Base-by-base conservation (phyloP, 768 basidiomycete genomes). In the Mycena chlorophos region DNA sequence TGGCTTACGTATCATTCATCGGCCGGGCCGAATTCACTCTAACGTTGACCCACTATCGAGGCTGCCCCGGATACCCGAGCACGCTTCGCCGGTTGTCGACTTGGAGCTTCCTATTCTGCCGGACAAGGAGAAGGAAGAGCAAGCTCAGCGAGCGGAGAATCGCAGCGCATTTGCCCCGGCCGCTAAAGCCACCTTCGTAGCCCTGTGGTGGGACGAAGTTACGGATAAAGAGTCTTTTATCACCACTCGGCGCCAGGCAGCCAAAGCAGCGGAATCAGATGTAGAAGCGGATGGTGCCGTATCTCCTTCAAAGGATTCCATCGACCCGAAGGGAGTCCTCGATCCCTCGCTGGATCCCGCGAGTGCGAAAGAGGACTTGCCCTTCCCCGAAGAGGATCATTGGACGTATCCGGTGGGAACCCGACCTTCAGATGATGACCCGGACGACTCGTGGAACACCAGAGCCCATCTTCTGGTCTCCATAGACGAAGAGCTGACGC, bases 331-430 rank as follows among this genome's bases (percentile, higher is more conserved):
- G 29, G 42, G 22, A 16, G 37, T 12, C 26, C n/a, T n/a, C 20
- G 54, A 49, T 6, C 40, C 42, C 26, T 12, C 29, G 12, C n/a
- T 19, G 17, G 27, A 34, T 28, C 19, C 48, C 10, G 48, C 26
- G n/a, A 10, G 13, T 5, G 20, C 48, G 13, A n/a, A n/a, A n/a
- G 27, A 31, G 17, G 4, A 12, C 14, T 28, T 30, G 23, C 50
- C 30, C 17, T 51, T 37, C 50, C 17, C 5, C 3, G 17, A 40
- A 19, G 50, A 16, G n/a, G 50, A 51, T 34, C 31, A 23, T 10
- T 51, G 50, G 50, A 51, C 50, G 14, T 51, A 51, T 23, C 50
- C 50, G 5, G 17, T 27, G 17, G 50, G 50, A 3, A 12, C 19
- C 4, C 4, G 25, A 37, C 34, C 31, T 6, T 4, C 4, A 10